Percentiles rank a stretch among this genome's conserved stretches.
phyloP scores from a whole-genome alignment of 1,284 basidiomycete species.

The Moniliella sp. region DNA sequence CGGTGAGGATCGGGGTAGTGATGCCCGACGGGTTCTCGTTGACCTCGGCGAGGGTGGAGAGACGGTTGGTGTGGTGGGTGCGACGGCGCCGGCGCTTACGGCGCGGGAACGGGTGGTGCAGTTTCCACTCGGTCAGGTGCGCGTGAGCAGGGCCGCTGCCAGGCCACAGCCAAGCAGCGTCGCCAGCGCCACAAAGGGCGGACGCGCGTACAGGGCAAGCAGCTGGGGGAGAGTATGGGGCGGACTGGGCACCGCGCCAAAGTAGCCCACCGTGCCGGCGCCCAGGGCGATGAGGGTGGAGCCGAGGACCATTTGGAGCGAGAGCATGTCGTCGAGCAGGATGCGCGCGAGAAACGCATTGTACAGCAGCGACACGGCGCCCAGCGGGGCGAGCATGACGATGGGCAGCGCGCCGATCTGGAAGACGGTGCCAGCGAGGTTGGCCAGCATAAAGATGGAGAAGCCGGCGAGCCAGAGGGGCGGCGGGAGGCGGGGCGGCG shows the following conservation, averaged over 20 bases:
- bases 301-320: slow-evolving; percentile 52
- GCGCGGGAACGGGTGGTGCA: no score
- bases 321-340: slow-evolving; percentile 66
- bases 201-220: slow-evolving; percentile 52
- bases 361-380: slow-evolving; percentile 74
- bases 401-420: slow-evolving; percentile 64
- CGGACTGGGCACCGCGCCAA: slow-evolving; percentile 74
- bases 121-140: slow-evolving; percentile 29
- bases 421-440: slow-evolving; percentile 72
- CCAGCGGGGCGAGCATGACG: slow-evolving; percentile 45
- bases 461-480: slow-evolving; percentile 43
- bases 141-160: slow-evolving; percentile 38
- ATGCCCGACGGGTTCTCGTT: slow-evolving; percentile 29
- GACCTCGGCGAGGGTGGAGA: slow-evolving; percentile 30
- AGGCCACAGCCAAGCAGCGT: slow-evolving; percentile 46
- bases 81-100: no score
- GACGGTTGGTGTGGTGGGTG: slow-evolving; percentile 17
- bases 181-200: slow-evolving; percentile 52
- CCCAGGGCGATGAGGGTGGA: slow-evolving; percentile 69
- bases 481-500: slow-evolving; percentile 19
- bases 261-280: slow-evolving; percentile 69
- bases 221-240: slow-evolving; percentile 75
- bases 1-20: slow-evolving; percentile 15
- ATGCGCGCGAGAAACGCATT: slow-evolving; percentile 77
- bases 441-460: slow-evolving; percentile 45